A percentile compares a stretch with the other conserved stretches of the same genome.
Evolutionary conservation across 2,329 filamentous ascomycete genomes (phyloP).

Genomic region (Penicillium rolfsii): DNA sequence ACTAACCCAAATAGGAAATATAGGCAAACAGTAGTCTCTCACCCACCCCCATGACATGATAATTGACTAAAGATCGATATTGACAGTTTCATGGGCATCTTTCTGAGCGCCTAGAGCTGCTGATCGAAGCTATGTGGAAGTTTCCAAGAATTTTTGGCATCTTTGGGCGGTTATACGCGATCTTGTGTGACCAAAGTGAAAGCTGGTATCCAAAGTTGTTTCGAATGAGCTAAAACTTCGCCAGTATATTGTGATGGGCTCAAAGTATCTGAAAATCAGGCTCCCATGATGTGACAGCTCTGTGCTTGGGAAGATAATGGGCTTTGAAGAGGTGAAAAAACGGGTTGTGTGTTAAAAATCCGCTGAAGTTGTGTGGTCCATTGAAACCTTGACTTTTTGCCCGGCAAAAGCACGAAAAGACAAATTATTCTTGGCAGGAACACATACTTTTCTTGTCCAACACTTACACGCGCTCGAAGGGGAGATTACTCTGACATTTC

Average conservation of each 20-base stretch:
- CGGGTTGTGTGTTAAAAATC: neutral
- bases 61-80: too few relatives aligned
- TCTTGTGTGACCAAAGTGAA: neutral
- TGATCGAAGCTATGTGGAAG: neutral
- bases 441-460: neutral
- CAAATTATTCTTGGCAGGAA: neutral
- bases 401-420: neutral
- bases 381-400: neutral
- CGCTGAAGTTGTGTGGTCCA: neutral
- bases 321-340: neutral
- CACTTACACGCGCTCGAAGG: neutral
- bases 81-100: neutral
- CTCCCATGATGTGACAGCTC: too few relatives aligned
- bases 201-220: neutral
- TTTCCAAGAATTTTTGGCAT: neutral
- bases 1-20: neutral
- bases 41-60: neutral
- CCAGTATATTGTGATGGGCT: neutral
- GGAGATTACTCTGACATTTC: neutral
- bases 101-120: neutral
- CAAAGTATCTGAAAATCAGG: neutral
- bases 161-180: neutral
- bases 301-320: neutral
- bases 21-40: neutral
- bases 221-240: neutral